Base-by-base conservation (phyloP, 2,329 filamentous ascomycete genomes). In the Ophiostoma quercus region DNA sequence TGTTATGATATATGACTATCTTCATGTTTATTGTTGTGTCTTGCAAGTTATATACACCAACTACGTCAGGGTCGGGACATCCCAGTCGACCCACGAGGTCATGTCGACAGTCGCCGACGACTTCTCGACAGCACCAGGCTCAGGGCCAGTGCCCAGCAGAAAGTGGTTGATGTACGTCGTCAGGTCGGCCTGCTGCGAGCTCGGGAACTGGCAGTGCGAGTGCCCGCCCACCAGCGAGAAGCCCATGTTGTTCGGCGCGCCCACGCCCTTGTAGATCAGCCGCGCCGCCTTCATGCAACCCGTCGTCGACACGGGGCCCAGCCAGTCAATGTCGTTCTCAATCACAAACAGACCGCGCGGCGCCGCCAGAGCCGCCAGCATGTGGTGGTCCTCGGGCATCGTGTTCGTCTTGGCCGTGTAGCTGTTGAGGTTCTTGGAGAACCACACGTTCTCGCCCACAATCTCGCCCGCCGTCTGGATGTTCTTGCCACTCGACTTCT, bases 301-400 rank as follows among this genome's bases (percentile, higher is more conserved):
- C 34, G 83, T 86, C 19, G 84, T 86, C 69, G 82, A 82, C 70
- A 84, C 82, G 67, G 83, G 84, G 51, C 85, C 84, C 68, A 87
- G 81, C 85, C 85, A 88, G 78, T 87, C 84, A 73, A 82, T 83
- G 74, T 85, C 82, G 75, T 87, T 88, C 79, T 87, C 85, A 65
- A 85, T 83, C 39, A 84, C 81, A 67, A 84, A 79, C 63, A 87
- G 79, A 4, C 85, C 84, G 51, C 85, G 81, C 39, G 85, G 85
- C 1, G 84, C 84, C 54, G 86, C 80, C 71, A 88, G 78, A 37
- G 82, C 85, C 12, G 85, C 85, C 22, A 87, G 79, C 76, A 85
- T 78, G 77, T 88, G 85, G 77, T 88, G 85, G 76, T 87, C 85
- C 73, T 83, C 82, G 69, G 85, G 84, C 51, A 87, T 79, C 25